Base-by-base conservation (phyloP, 192 early-diverging fungal genomes). In the Coemansia sp. region DNA sequence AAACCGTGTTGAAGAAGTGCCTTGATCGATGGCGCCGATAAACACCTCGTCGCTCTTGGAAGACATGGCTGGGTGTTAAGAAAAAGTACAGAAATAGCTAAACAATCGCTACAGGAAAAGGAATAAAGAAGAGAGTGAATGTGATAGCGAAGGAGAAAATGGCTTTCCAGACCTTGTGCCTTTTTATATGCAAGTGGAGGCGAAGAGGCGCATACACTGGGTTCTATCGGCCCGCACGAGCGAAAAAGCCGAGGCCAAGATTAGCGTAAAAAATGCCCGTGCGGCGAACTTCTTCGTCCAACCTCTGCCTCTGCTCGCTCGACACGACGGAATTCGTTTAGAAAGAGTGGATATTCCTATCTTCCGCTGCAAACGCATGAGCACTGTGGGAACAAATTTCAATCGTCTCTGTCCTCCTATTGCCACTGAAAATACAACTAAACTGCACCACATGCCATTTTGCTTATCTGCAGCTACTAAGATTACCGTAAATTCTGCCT, bases 11-110 rank as follows among this genome's bases (percentile, higher is more conserved):
- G 90, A 91, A 25, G 89, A 88, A 14, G 95, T 97, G 63, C 95
- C 95, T 82, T 97, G 92, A 83, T 97, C 95, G 60, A 97, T 94
- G 64, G 94, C 83, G 19, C 89, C 94, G 37, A 93, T 72, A 66
- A 85, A 90, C 19, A 65, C 49, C 55, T 75, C 49, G 48, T 71
- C 70, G 64, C 60, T 58, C 65, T 66, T 67, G 61, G 74, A 71
- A 51, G 49, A 19, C 75, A 78, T 78, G 60, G 53, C 54, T 15
- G 47, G 14, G 5, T 2, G 28, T 37, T n/a, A 56, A 37, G n/a
- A 19, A 17, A 28, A 19, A 50, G 20, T 50, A 50, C n/a, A 54
- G 52, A 54, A 31, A 54, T 54, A 54, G 25, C 15, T 23, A 51
- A 51, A 51, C 10, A 22, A 51, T 22, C 22, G 17, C 17, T 51